A percentile compares a stretch with the other conserved stretches of the same genome.
phyloP scores from a whole-genome alignment of 805 yeast species.

The Myxozyma geophila region DNA sequence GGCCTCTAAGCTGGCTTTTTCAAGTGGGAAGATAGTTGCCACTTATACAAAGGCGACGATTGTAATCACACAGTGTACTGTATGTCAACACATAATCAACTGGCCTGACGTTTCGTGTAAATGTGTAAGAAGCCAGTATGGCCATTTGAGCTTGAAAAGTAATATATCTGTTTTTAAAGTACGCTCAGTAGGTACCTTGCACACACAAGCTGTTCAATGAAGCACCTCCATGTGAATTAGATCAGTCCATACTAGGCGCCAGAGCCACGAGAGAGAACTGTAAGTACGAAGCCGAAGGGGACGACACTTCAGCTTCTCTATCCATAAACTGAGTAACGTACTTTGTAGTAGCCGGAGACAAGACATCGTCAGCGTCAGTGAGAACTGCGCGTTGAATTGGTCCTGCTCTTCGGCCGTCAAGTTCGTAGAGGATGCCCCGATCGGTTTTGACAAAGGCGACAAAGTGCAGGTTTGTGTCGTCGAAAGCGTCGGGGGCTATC shows the following conservation, averaged over 20 bases:
- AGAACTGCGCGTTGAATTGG: constrained; percentile 64
- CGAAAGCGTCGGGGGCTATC: constrained; percentile 50
- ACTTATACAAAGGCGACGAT: too few relatives aligned
- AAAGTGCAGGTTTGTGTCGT: constrained; percentile 68
- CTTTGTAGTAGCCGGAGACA: constrained; percentile 54
- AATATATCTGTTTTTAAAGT: too few relatives aligned
- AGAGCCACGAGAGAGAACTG: constrained; percentile 33
- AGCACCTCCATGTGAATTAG: background rate
- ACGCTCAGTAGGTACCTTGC: too few relatives aligned
- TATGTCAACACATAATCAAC: too few relatives aligned
- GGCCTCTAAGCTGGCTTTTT: too few relatives aligned
- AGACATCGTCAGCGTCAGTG: constrained; percentile 55
- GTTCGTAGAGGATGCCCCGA: constrained; percentile 69
- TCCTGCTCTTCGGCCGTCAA: constrained; percentile 86
- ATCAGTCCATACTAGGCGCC: constrained; percentile 24
- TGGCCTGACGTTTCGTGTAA: too few relatives aligned
- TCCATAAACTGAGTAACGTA: constrained; percentile 72
- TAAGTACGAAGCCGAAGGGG: constrained; percentile 18
- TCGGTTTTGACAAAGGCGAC: constrained; percentile 67
- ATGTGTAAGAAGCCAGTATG: too few relatives aligned
- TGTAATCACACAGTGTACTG: too few relatives aligned
- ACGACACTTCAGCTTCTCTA: constrained; percentile 42
- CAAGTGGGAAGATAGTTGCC: too few relatives aligned
- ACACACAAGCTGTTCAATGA: too few relatives aligned
- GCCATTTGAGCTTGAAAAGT: too few relatives aligned